Base-by-base conservation (phyloP, 1,139 yeast species). In the Pneumocystis wakefieldiae region DNA sequence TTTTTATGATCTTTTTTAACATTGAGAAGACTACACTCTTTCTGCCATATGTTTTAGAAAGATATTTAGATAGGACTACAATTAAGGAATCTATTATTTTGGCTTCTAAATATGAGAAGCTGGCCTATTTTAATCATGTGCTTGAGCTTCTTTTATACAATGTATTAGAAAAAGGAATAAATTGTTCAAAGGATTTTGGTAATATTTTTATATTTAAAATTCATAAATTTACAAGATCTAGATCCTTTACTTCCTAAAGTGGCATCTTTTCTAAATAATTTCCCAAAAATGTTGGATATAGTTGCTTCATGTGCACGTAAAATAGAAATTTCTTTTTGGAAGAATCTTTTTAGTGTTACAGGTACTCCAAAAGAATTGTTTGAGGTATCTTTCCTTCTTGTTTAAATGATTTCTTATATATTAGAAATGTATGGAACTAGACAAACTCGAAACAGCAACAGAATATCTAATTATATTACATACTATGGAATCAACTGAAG, bases 281-380 rank as follows among this genome's bases (percentile, higher is more conserved):
- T 76, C 58, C 76, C 78, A 0, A 74, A 74, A 59, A 71, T 71
- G 67, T 75, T 82, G 1, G 81, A 78, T 59, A 80, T 82, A 17
- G 74, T 82, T 14, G 80, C 83, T 24, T 81, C 82, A 32, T 81
- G 85, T 71, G 75, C 87, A 38, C 78, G 89, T 66, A 85, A 86
- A 69, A 84, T 84, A 19, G 92, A 85, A 69, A 77, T 80, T 29
- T 79, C 80, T 62, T 81, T 81, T 67, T 85, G 91, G 91, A 73
- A 76, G 17, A 73, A 73, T 28, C 75, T 85, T 48, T 83, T 85
- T 69, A 70, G 73, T 5, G 72, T 74, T 1, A 71, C 73, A 3
- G 80, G 79, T 0, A 68, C 76, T 32, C 75, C 76, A 10, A 74
- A 76, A 59, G 70, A 67, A 55, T 68, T 77, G 59, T 77, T 77